Percentiles rank a stretch among this genome's conserved stretches.
Conservation (phyloP, 768 basidiomycete species). For the Filobasidium floriforme region DNA sequence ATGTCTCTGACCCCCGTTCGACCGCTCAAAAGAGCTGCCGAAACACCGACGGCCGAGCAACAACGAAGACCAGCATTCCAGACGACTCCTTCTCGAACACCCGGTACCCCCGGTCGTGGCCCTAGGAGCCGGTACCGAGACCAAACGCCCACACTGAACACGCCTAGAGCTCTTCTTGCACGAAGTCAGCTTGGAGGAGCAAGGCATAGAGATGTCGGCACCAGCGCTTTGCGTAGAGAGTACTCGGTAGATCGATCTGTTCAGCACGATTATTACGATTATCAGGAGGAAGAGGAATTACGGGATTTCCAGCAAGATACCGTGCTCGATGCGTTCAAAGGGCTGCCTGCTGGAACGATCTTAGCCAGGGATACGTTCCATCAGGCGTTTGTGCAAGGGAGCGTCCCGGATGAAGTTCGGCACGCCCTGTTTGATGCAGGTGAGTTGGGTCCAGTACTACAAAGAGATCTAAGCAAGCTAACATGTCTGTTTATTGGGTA, state of each 20-base stretch:
- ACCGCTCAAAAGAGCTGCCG: slow-evolving; percentile 7
- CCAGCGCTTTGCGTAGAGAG: background rate
- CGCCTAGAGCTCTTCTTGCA: background rate
- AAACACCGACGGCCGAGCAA: slow-evolving; percentile 5
- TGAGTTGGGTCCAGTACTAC: background rate
- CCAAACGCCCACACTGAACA: background rate
- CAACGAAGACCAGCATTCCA: background rate
- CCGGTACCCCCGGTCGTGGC: background rate
- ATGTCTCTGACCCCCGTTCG: slow-evolving; percentile 3
- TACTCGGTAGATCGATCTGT: background rate
- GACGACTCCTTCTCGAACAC: background rate
- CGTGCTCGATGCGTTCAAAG: background rate
- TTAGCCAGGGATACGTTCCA: background rate
- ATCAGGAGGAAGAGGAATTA: slow-evolving; percentile 3
- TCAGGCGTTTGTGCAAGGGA: slow-evolving; percentile 1
- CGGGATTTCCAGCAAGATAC: slow-evolving; percentile 7
- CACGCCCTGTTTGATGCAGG: background rate
- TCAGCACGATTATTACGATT: background rate
- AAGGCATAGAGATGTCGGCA: background rate
- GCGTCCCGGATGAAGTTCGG: background rate
- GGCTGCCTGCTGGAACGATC: background rate
- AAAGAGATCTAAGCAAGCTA: background rate
- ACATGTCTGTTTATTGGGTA: background rate
- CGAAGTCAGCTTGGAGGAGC: background rate
- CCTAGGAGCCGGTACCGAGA: background rate